These are phyloP conservation scores for Leucocoprinus birnbaumii DNA, from an alignment of 768 basidiomycete species.

Conservation along the genomic window DNA sequence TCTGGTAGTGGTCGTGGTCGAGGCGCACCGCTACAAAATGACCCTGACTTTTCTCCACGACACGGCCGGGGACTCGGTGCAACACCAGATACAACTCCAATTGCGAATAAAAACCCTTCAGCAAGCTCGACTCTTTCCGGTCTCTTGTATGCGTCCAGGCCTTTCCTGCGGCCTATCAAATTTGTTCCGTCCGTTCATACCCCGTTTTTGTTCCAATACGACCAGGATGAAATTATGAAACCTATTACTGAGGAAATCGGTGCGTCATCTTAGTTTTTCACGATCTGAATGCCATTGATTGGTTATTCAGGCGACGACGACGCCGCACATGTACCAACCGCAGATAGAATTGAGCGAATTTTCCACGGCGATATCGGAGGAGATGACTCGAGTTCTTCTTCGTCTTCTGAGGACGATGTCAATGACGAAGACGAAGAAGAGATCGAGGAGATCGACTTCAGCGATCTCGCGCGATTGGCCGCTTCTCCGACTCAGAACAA, in stretches of 20 bases:
- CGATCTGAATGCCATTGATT: background rate
- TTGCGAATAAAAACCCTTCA: background rate
- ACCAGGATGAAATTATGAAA: constrained; percentile 54
- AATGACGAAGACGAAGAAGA: constrained; percentile 34
- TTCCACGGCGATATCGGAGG: constrained; percentile 41
- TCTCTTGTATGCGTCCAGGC: constrained; percentile 57
- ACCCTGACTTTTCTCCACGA: constrained; percentile 15
- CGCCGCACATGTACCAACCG: constrained; percentile 63
- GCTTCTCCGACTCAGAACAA: constrained; percentile 23
- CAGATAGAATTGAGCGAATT: constrained; percentile 60
- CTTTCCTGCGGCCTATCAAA: constrained; percentile 59
- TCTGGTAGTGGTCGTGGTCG: constrained; percentile 18
- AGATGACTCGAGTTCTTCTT: constrained; percentile 9
- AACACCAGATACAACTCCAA: constrained; percentile 23
- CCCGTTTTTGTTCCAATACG: constrained; percentile 47
- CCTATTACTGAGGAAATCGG: constrained; percentile 50
- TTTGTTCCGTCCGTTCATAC: constrained; percentile 64
- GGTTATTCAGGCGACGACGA: constrained; percentile 40
- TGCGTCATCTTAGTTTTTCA: constrained; percentile 24
- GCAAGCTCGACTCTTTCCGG: constrained; percentile 7
- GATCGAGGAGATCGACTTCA: constrained; percentile 67
- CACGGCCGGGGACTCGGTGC: constrained; percentile 26
- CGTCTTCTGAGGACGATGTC: constrained; percentile 25
- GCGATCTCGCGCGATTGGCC: constrained; percentile 51
- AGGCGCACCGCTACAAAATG: background rate